phyloP scores from a whole-genome alignment of 2,329 filamentous ascomycete species.

The Coniosporium tulheliwenetii region DNA sequence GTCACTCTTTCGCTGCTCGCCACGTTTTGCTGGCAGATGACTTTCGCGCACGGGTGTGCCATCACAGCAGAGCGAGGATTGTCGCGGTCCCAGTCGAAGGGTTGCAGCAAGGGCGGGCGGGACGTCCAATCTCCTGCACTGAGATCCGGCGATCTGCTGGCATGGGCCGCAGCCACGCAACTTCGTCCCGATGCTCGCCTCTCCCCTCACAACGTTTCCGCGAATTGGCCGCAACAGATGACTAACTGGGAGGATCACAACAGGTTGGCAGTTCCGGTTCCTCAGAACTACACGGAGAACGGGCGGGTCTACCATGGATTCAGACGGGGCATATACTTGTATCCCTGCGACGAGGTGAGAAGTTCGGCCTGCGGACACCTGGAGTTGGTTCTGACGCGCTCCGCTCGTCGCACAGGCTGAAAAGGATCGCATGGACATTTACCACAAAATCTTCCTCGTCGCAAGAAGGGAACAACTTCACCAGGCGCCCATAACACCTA shows the following conservation, averaged over 20 bases:
- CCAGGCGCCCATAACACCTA: constrained; percentile 25
- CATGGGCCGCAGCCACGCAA: neutral
- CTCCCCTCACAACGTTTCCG: neutral
- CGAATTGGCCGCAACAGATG: neutral
- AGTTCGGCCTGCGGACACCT: neutral
- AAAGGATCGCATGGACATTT: constrained; percentile 14
- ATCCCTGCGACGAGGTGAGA: constrained; percentile 1
- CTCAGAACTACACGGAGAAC: neutral
- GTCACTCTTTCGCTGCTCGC: neutral
- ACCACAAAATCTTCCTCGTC: constrained; percentile 22
- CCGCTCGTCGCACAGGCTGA: constrained; percentile 6
- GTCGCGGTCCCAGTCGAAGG: neutral
- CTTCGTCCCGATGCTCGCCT: neutral
- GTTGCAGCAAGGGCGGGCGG: neutral
- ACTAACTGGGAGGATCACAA: neutral
- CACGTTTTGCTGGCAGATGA: neutral
- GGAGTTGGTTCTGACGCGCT: neutral
- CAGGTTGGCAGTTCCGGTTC: neutral
- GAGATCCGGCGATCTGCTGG: neutral
- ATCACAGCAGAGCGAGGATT: neutral
- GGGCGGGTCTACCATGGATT: neutral
- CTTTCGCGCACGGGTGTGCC: neutral
- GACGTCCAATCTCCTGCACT: neutral
- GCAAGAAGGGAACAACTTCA: constrained; percentile 38
- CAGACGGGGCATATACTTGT: constrained; percentile 1